phyloP scores from a whole-genome alignment of 306 rosid genomes.

The Comarum palustre region DNA sequence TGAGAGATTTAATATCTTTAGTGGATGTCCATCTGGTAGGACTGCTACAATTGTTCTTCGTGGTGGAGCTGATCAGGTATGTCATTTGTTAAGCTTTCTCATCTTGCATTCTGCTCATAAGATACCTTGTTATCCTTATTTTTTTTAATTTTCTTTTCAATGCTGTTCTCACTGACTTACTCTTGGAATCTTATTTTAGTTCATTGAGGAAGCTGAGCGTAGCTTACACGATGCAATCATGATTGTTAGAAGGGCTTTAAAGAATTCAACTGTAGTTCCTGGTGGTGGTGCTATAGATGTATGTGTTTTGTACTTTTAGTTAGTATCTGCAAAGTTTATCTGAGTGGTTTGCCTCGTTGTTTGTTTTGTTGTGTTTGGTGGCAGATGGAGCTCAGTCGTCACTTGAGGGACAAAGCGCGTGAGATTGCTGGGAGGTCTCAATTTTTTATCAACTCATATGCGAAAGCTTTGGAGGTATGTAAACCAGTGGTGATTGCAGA shows the following conservation, averaged over 20 bases:
- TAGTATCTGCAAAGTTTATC: background rate
- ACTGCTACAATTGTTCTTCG: slow-evolving; percentile 99
- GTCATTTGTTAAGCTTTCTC: slow-evolving; percentile 1
- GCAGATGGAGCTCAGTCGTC: slow-evolving; percentile 98
- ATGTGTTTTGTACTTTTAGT: slow-evolving; percentile 25
- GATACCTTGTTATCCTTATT: background rate
- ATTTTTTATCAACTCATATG: slow-evolving; percentile 89
- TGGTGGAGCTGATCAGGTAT: slow-evolving; percentile 99
- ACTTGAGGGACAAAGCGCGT: slow-evolving; percentile 87
- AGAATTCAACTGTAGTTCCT: slow-evolving; percentile 95
- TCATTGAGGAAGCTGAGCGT: slow-evolving; percentile 98
- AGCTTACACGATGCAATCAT: slow-evolving; percentile 98
- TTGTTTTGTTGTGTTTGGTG: slow-evolving; percentile 25
- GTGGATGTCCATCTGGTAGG: slow-evolving; percentile 89
- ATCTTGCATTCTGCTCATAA: background rate
- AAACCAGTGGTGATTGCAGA: background rate
- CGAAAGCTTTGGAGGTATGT: slow-evolving; percentile 92
- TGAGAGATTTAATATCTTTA: slow-evolving; percentile 90
- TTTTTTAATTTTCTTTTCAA: background rate
- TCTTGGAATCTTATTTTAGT: slow-evolving; percentile 45
- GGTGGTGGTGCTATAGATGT: slow-evolving; percentile 99
- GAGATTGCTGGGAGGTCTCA: slow-evolving; percentile 90
- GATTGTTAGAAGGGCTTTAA: slow-evolving; percentile 96
- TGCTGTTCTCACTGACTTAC: slow-evolving; percentile 17
- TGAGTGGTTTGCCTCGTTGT: background rate